Evolutionary conservation across 2,329 filamentous ascomycete species (phyloP).

Genomic region (Fusarium veterinarium): DNA sequence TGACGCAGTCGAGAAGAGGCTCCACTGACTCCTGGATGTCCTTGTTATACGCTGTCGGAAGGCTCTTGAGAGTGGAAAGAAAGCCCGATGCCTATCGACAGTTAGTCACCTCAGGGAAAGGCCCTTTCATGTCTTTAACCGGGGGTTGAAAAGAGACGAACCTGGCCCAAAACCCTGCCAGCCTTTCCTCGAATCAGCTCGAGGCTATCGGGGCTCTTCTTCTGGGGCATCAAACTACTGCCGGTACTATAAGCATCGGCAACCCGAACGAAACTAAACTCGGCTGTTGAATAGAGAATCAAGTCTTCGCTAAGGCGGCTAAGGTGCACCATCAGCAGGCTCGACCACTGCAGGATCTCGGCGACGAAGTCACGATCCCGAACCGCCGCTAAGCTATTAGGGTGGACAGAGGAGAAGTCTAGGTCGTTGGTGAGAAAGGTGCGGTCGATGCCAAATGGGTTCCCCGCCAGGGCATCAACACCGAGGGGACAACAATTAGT

Average conservation of each 20-base stretch:
- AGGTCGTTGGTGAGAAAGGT: not conserved
- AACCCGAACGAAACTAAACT: not conserved
- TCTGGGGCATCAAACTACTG: not conserved
- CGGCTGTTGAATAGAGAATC: not conserved
- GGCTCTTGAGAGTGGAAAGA: not conserved
- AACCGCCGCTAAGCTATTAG: not conserved
- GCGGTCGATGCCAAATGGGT: not conserved
- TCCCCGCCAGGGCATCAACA: not conserved
- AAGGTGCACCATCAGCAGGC: not conserved
- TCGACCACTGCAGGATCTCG: not conserved
- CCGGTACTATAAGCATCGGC: not conserved
- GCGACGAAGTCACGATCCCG: not conserved
- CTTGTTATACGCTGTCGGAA: not conserved
- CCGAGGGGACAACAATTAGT: not conserved
- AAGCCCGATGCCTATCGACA: not conserved
- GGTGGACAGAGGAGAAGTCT: not conserved
- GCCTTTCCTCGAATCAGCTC: not conserved
- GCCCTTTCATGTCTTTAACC: not conserved
- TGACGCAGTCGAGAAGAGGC: not conserved
- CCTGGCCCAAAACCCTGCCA: not conserved
- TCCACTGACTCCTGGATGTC: not conserved
- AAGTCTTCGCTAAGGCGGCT: not conserved
- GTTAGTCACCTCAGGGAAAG: not conserved
- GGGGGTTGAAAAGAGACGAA: not conserved
- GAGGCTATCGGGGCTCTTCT: not conserved